Evolutionary conservation across 495 filamentous ascomycete genomes (phyloP), one percentile per base, ranked within the genome.

Genomic region (Lepidopterella palustris): DNA sequence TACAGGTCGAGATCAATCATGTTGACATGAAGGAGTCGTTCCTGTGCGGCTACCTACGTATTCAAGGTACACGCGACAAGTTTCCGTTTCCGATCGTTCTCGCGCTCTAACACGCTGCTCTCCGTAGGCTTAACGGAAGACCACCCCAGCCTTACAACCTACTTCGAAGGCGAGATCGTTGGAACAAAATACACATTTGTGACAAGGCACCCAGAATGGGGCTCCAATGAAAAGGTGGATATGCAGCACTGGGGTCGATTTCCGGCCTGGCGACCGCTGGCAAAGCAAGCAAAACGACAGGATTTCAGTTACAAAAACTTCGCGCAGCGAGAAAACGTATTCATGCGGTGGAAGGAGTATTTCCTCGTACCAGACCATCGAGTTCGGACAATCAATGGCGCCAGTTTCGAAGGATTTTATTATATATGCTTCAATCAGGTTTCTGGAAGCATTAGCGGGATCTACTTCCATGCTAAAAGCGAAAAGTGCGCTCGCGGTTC

Each of bases 311-410:
- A 82, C 62, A 81, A 83, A 59, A 82, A 86, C 62, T 83, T 79
- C 66, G 77, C 78, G 32, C 87, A 95, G 70, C 80, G 84, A 55
- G 92, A 97, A 65, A 86, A 97, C 70, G 85, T 99, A 20, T 99
- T 97, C 71, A 99, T 99, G 95, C 84, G 95, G 51, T 99, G 95
- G 95, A 99, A 99, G 71, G 95, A 99, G 72, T 89, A 95, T 65
- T 99, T 99, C 70, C 80, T 99, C 6, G 95, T 99, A 3, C 95
- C 95, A 9, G 90, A 97, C 66, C 95, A 99, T 72, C 82, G 89
- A 2, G 90, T 97, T 21, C 78, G 84, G 58, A 90, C 88, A 18
- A 93, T 99, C 59, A 86, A 83, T 26, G 95, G 95, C 3, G 95
- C 95, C 0, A 96, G 91, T 65, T 99, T 97, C 66, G 95, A 99